Evolutionary conservation across 2,329 filamentous ascomycete genomes (phyloP), one percentile per base, ranked within the genome.

Genomic region (Xylariaceae sp.): DNA sequence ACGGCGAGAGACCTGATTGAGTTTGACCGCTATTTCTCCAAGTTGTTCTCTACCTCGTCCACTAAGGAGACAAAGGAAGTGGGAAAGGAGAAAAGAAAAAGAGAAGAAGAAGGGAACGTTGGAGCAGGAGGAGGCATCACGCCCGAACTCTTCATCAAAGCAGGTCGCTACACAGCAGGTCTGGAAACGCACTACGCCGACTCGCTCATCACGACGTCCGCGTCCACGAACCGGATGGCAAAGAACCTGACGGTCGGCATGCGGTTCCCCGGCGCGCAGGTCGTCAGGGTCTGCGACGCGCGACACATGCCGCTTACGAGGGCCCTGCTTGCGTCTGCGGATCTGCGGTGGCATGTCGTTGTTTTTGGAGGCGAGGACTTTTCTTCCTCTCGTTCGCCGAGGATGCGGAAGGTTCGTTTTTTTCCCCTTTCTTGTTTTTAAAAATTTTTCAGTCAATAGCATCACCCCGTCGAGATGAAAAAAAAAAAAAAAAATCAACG

Each of bases 261-360:
- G 70, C 63, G 75, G 13, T 73, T 79, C 43, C 71, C 71, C 0
- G 79, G 67, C 40, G 68, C 73, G 0, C 75, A 76, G 50, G 74
- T 82, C 0, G 70, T 82, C 13, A 63, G 78, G 4, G 71, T 74
- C 41, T 74, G 71, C 31, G 78, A 83, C 49, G 77, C 76, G 2
- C 73, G 70, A 43, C 67, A 73, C 0, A 59, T 79, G 59, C 76
- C 72, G 32, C 58, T 78, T 17, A 66, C 70, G 9, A 59, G 74
- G 34, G 65, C 70, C 1, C 46, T 82, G 27, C 67, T 62, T 13
- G 69, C 75, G 17, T 45, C 62, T 13, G 69, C 75, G 17, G 45
- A 71, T 58, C 43, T 51, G 23, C 30, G 56, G 50, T 59, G 67
- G 73, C 42, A 67, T 63, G 14, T 78, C 8, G 52, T 75, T 8